Base-by-base conservation (phyloP, 1,139 yeast genomes). In the Sugiyamaella neomexicana region DNA sequence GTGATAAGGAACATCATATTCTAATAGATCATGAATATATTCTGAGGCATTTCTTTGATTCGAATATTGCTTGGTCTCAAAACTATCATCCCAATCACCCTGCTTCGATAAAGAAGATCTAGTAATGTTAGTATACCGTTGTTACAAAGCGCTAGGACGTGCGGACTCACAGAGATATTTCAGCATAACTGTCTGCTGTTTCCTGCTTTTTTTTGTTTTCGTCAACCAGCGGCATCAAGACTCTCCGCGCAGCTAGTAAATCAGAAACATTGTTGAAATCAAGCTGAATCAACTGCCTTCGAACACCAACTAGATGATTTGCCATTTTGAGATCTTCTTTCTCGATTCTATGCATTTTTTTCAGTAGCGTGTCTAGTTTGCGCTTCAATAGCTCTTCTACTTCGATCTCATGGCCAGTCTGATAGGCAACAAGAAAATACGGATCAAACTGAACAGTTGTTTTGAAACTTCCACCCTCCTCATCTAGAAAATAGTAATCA, bases 1-100 rank as follows among this genome's bases (percentile, higher is more conserved):
- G 66, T 91, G 97, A 66, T 88, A 95, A 0, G 99, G 99, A 1
- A 95, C 98, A 68, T 95, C 99, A 64, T 88, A 91, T 68, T 95
- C 99, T 62, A 93, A 79, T 34, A 93, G 80, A 64, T 91, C 99
- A 55, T 83, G 83, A 31, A 95, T 80, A 53, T 76, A 78, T 40
- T 83, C 82, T 10, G 83, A 74, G 0, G 93, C 86, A 60, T 86
- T 90, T 13, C 56, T 44, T 20, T 54, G 52, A 29, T 34, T 37
- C 55, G 60, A 62, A 15, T 13, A 23, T 23, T 46, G 57, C 42
- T 38, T 51, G 31, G 54, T 55, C 45, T 46, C 53, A 29, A 17
- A 36, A 17, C 25, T 34, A 29, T 54, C 56, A 29, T 45, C 52
- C 55, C 66, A 57, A 34, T 68, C 68, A 41, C 64, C 61, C 34